These are phyloP conservation scores for Solanum hybrid DNA, from an alignment of 305 asterid species.

Conservation along the genomic window DNA sequence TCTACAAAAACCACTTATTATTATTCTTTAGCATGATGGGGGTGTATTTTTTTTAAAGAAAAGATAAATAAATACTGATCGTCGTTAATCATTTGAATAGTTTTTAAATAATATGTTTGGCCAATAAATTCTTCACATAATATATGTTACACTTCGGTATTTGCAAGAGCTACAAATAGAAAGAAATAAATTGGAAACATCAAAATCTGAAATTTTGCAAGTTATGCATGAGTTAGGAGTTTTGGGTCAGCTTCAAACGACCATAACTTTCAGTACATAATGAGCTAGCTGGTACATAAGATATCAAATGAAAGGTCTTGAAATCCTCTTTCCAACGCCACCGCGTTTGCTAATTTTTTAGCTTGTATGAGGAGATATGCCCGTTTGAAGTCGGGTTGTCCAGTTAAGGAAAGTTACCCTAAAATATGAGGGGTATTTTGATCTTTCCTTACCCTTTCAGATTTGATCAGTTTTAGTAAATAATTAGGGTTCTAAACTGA, in stretches of 20 bases:
- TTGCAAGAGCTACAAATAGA: not conserved
- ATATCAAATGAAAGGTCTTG: not conserved
- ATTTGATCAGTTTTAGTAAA: no score
- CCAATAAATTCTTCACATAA: not conserved
- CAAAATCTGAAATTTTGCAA: not conserved
- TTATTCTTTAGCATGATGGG: not conserved
- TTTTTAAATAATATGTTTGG: not conserved
- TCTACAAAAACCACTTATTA: not conserved
- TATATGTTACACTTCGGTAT: not conserved
- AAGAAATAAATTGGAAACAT: not conserved
- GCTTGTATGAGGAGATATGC: not conserved
- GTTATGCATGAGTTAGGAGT: not conserved
- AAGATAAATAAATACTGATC: no score
- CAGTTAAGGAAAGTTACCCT: not conserved
- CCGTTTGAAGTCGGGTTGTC: not conserved
- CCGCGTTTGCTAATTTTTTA: not conserved
- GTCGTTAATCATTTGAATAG: no score
- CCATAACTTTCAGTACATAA: no score
- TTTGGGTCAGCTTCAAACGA: not conserved
- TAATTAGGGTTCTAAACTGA: no score
- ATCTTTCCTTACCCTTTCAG: no score
- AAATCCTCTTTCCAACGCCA: not conserved
- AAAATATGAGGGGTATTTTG: not conserved
- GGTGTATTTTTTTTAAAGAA: no score
- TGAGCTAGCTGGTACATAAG: not conserved